A percentile compares a stretch with the other conserved stretches of the same genome.
Conservation (phyloP, 192 early-diverging fungal species). For the Funneliformis mosseae region DNA sequence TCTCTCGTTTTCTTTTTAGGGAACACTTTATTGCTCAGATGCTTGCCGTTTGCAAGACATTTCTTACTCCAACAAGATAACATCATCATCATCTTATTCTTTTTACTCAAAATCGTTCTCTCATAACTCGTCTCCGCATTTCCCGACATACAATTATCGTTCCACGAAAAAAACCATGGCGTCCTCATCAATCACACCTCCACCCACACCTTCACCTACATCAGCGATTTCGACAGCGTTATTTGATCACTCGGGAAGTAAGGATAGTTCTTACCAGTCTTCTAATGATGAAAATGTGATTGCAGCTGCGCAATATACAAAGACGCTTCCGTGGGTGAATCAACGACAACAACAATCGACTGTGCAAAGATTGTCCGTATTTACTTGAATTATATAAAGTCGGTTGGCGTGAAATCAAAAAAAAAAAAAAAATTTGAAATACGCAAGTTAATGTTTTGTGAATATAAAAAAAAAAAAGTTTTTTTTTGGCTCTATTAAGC, state of each 20-base stretch:
- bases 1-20: not conserved
- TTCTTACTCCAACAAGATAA: not conserved
- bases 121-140: not conserved
- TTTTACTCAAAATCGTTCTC: not conserved
- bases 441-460: not conserved
- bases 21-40: conserved; percentile 20
- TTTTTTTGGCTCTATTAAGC: no score
- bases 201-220: not conserved
- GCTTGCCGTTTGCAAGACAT: not conserved
- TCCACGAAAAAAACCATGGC: not conserved
- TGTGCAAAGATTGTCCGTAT: not conserved
- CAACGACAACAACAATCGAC: not conserved
- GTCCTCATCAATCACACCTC: not conserved
- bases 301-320: not conserved
- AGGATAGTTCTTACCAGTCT: not conserved
- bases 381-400: not conserved
- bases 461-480: not conserved
- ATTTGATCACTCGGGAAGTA: not conserved
- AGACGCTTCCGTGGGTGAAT: not conserved
- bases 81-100: not conserved
- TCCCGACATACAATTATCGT: not conserved
- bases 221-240: not conserved
- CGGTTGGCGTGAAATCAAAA: not conserved
- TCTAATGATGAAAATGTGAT: not conserved
- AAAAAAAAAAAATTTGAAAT: not conserved